Conservation (phyloP, 2,329 filamentous ascomycete species). For the Coleophoma crateriformis region DNA sequence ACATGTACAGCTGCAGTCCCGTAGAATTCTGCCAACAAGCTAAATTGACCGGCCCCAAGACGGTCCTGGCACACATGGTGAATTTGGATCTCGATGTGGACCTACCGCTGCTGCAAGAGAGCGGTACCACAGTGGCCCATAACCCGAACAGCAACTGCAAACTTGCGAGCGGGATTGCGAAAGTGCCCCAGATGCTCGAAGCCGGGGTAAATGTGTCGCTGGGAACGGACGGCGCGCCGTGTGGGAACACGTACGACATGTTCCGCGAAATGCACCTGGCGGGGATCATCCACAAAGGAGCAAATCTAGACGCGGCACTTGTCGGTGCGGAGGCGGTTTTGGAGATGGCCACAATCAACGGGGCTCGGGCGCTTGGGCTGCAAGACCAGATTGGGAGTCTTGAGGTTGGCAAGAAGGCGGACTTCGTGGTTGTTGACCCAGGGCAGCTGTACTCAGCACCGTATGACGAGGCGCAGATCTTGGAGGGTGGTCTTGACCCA, state of each 20-base stretch:
- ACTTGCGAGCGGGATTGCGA: constrained; percentile 43
- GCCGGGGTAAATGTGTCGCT: constrained; percentile 39
- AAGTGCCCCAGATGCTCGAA: constrained; percentile 37
- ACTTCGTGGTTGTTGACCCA: constrained; percentile 47
- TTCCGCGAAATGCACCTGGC: constrained; percentile 47
- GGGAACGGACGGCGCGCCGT: constrained; percentile 48
- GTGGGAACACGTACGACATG: constrained; percentile 46
- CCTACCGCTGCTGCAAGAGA: constrained; percentile 31
- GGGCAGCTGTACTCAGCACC: constrained; percentile 22
- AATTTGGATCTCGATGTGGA: constrained; percentile 38
- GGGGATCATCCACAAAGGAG: constrained; percentile 41
- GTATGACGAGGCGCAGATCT: constrained; percentile 28
- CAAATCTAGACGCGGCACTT: constrained; percentile 32
- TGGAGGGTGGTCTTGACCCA: constrained; percentile 28
- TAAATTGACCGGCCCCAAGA: constrained; percentile 32
- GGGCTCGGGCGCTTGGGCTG: constrained; percentile 40
- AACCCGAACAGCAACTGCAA: constrained; percentile 47
- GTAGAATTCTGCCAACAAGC: constrained; percentile 36
- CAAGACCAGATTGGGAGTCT: constrained; percentile 49
- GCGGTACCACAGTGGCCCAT: constrained; percentile 40
- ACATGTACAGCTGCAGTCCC: constrained; percentile 34
- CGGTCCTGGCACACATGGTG: constrained; percentile 46
- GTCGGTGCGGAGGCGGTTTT: constrained; percentile 39
- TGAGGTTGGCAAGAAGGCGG: constrained; percentile 45
- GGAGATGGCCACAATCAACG: constrained; percentile 46